Evolutionary conservation across 1,284 basidiomycete species (phyloP), one percentile per base, ranked within the genome.

Genomic region (Sporisorium exsertum): DNA sequence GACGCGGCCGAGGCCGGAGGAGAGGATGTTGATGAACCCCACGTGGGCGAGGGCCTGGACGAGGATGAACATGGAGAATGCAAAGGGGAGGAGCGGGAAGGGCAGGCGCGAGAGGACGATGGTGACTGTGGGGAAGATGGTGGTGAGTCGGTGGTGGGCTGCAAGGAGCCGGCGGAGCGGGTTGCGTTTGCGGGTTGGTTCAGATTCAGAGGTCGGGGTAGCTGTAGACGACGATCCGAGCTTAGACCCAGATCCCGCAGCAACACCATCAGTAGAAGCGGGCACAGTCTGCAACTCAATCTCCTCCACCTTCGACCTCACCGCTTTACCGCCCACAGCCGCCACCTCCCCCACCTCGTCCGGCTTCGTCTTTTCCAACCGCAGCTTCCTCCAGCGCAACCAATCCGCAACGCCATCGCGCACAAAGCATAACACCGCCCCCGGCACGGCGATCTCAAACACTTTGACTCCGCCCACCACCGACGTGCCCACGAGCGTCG

Each of bases 61-160:
- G 52, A 98, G 90, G 79, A 98, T 94, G 87, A 98, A 98, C 87
- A 97, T 94, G 6, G 92, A 91, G 84, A 98, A 94, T 0, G 95
- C 93, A 82, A 98, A 98, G 0, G 94, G 94, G 12, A 97, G 87
- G 8, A 98, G 89, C 12, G 90, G 89, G 67, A 94, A 89, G 0
- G 94, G 94, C 0, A 95, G 88, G 12, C 92, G 89, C 0, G 90
- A 89, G 2, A 92, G 85, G 0, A 93, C 91, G 18, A 89, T 90
- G 78, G 89, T 88, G 43, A 93, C 89, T 0, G 92, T 95, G 0
- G 94, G 95, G 82, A 94, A 93, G n/a, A 82, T 60, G 16, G 60
- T 58, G 46, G 45, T 57, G 15, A 76, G 47, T 8, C 27, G 50
- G 15, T 16, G 22, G 22, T 64, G 58, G 22, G 53, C 12, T 5